These are phyloP conservation scores for Yamadazyma pseudoaaseri DNA, from an alignment of 1,139 yeast species.

Conservation along the genomic window DNA sequence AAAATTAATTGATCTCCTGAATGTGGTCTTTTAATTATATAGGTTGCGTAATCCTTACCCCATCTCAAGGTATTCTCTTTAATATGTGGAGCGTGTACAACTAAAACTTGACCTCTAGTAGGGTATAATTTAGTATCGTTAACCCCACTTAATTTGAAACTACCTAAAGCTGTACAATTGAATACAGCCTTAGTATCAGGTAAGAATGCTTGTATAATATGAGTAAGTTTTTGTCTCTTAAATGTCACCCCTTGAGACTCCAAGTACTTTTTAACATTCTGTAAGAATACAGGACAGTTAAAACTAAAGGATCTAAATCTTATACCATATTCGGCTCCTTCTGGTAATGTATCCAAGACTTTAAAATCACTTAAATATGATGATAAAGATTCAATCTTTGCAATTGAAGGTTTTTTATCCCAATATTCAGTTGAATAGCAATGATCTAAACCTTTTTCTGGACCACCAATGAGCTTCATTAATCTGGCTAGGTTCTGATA, in stretches of 20 bases:
- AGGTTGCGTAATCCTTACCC: constrained; percentile 56
- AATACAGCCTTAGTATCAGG: constrained; percentile 48
- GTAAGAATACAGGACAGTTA: constrained; percentile 44
- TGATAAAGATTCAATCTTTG: constrained; percentile 9
- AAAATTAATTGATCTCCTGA: constrained; percentile 52
- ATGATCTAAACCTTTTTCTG: constrained; percentile 52
- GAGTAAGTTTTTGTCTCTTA: constrained; percentile 28
- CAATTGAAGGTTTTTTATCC: constrained; percentile 30
- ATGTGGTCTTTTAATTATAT: constrained; percentile 64
- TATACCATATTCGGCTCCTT: constrained; percentile 53
- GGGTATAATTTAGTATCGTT: constrained; percentile 56
- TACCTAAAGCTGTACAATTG: constrained; percentile 75
- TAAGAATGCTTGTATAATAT: constrained; percentile 54
- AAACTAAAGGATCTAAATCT: constrained; percentile 61
- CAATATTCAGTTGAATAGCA: constrained; percentile 54
- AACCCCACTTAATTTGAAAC: constrained; percentile 57
- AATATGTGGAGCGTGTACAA: constrained; percentile 57
- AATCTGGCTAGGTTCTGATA: constrained; percentile 47
- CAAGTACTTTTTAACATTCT: constrained; percentile 10
- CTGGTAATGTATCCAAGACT: constrained; percentile 5
- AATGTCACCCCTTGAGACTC: constrained; percentile 13
- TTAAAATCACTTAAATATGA: constrained; percentile 13
- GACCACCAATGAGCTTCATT: constrained; percentile 50
- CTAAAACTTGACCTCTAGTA: constrained; percentile 70
- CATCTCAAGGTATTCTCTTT: constrained; percentile 50